These are phyloP conservation scores for Epichloe gansuensis DNA, from an alignment of 2,329 filamentous ascomycete genomes.

Conservation along the genomic window DNA sequence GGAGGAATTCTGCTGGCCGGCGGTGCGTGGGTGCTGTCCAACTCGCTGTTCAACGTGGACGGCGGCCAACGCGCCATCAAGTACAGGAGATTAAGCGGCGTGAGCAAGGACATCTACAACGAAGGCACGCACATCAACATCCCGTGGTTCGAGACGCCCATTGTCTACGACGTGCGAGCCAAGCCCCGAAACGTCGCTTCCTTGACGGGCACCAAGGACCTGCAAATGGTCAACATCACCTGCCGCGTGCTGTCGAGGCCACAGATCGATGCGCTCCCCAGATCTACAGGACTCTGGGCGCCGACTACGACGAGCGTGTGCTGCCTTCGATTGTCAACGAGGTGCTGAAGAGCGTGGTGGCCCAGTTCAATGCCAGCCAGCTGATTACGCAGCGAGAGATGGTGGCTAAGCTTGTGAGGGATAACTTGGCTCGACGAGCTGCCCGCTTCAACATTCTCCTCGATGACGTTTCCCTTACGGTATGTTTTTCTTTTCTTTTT, in stretches of 20 bases:
- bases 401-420: slow-evolving; percentile 79
- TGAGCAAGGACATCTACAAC: slow-evolving; percentile 88
- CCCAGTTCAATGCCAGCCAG: slow-evolving; percentile 97
- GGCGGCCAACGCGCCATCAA: slow-evolving; percentile 99
- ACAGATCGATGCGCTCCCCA: slow-evolving; percentile 80
- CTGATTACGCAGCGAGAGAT: slow-evolving; percentile 98
- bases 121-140: slow-evolving; percentile 95
- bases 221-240: slow-evolving; percentile 99
- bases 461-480: slow-evolving; percentile 93
- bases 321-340: slow-evolving; percentile 97
- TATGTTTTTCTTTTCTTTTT: slow-evolving; percentile 34
- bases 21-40: slow-evolving; percentile 40
- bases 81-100: slow-evolving; percentile 84
- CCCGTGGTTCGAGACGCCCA: slow-evolving; percentile 94
- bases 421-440: slow-evolving; percentile 82
- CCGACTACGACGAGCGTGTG: slow-evolving; percentile 94
- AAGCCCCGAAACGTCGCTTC: slow-evolving; percentile 95
- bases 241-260: slow-evolving; percentile 96
- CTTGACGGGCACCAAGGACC: slow-evolving; percentile 93
- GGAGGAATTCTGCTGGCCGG: slow-evolving; percentile 34
- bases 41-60: slow-evolving; percentile 71
- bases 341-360: slow-evolving; percentile 95
- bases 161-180: slow-evolving; percentile 95
- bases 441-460: slow-evolving; percentile 95
- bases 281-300: slow-evolving; percentile 91